Percentiles rank a stretch among this genome's conserved stretches.
Conservation (phyloP, 768 basidiomycete genomes). For the Mycena pura region DNA sequence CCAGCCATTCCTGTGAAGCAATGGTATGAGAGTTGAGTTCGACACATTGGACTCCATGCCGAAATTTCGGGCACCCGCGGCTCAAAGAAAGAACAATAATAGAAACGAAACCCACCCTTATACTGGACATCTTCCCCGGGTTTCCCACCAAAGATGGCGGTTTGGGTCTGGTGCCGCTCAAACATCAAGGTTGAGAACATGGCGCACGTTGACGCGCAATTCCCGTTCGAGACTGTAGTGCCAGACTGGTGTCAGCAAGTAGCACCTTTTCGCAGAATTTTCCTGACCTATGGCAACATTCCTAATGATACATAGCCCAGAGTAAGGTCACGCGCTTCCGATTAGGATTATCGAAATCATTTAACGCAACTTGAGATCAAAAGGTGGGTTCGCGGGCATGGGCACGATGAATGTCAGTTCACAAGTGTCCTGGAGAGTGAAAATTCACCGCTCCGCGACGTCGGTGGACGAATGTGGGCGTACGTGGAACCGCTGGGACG, state of each 20-base stretch:
- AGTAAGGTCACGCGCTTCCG: no score
- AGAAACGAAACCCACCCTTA: constrained; percentile 44
- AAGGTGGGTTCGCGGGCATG: constrained; percentile 54
- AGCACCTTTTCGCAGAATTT: no score
- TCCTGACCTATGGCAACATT: constrained; percentile 53
- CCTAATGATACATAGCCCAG: no score
- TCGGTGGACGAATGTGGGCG: no score
- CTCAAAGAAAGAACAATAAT: neutral
- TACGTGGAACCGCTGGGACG: constrained; percentile 57
- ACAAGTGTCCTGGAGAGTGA: constrained; percentile 56
- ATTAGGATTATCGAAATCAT: no score
- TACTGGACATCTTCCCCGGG: constrained; percentile 56
- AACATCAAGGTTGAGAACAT: constrained; percentile 69
- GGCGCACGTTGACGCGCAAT: constrained; percentile 68
- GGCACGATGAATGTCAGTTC: constrained; percentile 43
- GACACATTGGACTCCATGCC: no score
- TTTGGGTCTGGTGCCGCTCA: constrained; percentile 58
- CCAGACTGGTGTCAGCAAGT: neutral
- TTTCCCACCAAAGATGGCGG: constrained; percentile 65
- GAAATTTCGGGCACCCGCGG: no score
- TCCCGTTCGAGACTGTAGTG: constrained; percentile 51
- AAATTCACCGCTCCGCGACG: no score
- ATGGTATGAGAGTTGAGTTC: neutral
- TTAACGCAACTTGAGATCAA: constrained; percentile 49
- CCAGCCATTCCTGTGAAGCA: constrained; percentile 56